phyloP scores from a whole-genome alignment of 1,284 basidiomycete species.

The Sanghuangporus sanghuang region DNA sequence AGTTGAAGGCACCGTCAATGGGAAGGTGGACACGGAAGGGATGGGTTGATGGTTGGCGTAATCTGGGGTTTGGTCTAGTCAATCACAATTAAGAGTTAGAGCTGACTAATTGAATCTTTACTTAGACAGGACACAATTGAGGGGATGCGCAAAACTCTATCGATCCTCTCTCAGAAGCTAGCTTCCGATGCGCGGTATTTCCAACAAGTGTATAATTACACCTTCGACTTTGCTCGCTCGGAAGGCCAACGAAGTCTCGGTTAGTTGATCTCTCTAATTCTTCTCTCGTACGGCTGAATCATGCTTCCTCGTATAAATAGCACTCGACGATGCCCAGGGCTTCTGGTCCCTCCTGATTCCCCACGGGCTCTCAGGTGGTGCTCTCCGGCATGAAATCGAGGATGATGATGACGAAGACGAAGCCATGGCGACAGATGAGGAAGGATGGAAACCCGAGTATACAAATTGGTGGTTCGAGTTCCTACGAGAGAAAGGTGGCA shows the following conservation, averaged over 20 bases:
- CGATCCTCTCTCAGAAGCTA: slow-evolving; percentile 58
- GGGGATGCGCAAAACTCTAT: slow-evolving; percentile 59
- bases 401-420: slow-evolving; percentile 39
- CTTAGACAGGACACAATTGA: slow-evolving; percentile 70
- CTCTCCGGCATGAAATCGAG: slow-evolving; percentile 46
- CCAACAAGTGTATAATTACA: slow-evolving; percentile 82
- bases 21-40: slow-evolving; percentile 74
- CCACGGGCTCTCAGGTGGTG: slow-evolving; percentile 69
- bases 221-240: slow-evolving; percentile 80
- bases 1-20: slow-evolving; percentile 67
- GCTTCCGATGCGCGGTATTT: slow-evolving; percentile 73
- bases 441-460: slow-evolving; percentile 65
- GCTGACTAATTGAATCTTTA: not conserved
- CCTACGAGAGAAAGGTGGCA: slow-evolving; percentile 61
- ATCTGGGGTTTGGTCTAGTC: slow-evolving; percentile 46
- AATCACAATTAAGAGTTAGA: not conserved
- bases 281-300: not conserved
- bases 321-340: slow-evolving; percentile 67
- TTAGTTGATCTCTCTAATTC: slow-evolving; percentile 28
- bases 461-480: slow-evolving; percentile 85
- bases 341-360: slow-evolving; percentile 87
- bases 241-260: slow-evolving; percentile 75
- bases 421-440: slow-evolving; percentile 32
- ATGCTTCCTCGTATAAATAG: slow-evolving; percentile 30
- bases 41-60: slow-evolving; percentile 81